Evolutionary conservation across 2,329 filamentous ascomycete genomes (phyloP).

Genomic region (Escovopsis sp.): DNA sequence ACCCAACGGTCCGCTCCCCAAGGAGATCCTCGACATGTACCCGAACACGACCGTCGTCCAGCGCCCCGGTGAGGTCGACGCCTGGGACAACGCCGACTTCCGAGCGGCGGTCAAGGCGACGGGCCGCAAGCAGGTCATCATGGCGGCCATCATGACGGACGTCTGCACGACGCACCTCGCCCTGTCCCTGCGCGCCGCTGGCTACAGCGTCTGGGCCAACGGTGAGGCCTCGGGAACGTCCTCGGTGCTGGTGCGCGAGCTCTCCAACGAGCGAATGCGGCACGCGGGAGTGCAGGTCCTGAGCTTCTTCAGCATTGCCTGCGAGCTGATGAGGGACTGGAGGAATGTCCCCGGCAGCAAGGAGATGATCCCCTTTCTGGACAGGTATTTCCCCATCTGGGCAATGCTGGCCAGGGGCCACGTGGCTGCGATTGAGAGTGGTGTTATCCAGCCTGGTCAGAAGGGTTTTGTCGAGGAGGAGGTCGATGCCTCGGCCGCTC

Average conservation of each 20-base stretch:
- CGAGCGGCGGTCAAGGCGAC: slow-evolving; percentile 47
- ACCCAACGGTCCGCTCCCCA: slow-evolving; percentile 53
- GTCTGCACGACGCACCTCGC: slow-evolving; percentile 63
- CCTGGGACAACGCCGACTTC: slow-evolving; percentile 62
- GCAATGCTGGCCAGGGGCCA: slow-evolving; percentile 39
- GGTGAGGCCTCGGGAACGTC: slow-evolving; percentile 57
- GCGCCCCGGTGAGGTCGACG: slow-evolving; percentile 58
- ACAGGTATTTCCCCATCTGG: slow-evolving; percentile 49
- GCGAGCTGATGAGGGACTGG: slow-evolving; percentile 60
- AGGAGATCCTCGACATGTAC: slow-evolving; percentile 30
- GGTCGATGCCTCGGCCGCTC: too few relatives aligned
- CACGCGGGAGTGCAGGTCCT: slow-evolving; percentile 49
- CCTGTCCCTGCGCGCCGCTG: slow-evolving; percentile 52
- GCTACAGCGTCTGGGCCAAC: slow-evolving; percentile 61
- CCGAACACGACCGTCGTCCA: slow-evolving; percentile 50
- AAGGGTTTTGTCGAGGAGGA: neutral
- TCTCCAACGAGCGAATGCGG: slow-evolving; percentile 52
- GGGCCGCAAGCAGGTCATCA: slow-evolving; percentile 52
- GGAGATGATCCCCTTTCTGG: slow-evolving; percentile 47
- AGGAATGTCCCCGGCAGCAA: slow-evolving; percentile 34
- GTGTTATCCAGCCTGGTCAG: slow-evolving; percentile 2
- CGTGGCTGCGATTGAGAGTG: slow-evolving; percentile 1
- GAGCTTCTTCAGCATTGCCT: slow-evolving; percentile 45
- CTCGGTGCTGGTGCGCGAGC: slow-evolving; percentile 26
- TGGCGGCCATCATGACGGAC: slow-evolving; percentile 59